phyloP scores from a whole-genome alignment of 106 monocot genomes.

The Agapanthus africanus region DNA sequence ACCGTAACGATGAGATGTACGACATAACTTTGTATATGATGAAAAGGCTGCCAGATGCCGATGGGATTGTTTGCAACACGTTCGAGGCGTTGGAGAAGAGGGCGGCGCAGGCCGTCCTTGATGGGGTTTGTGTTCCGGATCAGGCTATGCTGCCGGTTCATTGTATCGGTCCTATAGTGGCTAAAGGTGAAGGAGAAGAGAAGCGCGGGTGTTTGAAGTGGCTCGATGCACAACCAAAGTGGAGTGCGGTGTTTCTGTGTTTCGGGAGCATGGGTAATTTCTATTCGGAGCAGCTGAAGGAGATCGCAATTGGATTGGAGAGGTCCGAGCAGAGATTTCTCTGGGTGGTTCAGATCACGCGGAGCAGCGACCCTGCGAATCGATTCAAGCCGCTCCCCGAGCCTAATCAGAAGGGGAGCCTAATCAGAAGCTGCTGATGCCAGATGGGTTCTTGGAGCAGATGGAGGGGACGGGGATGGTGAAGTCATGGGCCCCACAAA shows the following conservation, averaged over 20 bases:
- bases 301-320: constrained; percentile 60
- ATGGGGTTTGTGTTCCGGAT: constrained; percentile 3
- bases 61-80: constrained; percentile 37
- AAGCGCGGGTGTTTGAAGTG: constrained; percentile 31
- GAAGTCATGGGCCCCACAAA: constrained; percentile 20
- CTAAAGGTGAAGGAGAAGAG: background rate
- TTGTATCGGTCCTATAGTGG: constrained; percentile 11
- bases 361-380: constrained; percentile 2
- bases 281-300: constrained; percentile 34
- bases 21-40: background rate
- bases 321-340: constrained; percentile 52
- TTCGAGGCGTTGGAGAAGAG: constrained; percentile 34
- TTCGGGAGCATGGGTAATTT: constrained; percentile 62
- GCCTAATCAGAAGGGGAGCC: constrained; percentile 20
- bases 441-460: constrained; percentile 47
- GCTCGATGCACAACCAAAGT: constrained; percentile 45
- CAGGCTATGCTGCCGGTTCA: constrained; percentile 3
- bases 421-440: constrained; percentile 38
- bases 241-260: constrained; percentile 62
- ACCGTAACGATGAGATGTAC: constrained; percentile 4
- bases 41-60: background rate
- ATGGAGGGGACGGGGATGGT: constrained; percentile 17
- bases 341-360: constrained; percentile 59
- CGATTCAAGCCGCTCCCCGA: background rate
- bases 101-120: constrained; percentile 10